Evolutionary conservation across 345 rosid species (phyloP).

Genomic region (Excoecaria agallocha): DNA sequence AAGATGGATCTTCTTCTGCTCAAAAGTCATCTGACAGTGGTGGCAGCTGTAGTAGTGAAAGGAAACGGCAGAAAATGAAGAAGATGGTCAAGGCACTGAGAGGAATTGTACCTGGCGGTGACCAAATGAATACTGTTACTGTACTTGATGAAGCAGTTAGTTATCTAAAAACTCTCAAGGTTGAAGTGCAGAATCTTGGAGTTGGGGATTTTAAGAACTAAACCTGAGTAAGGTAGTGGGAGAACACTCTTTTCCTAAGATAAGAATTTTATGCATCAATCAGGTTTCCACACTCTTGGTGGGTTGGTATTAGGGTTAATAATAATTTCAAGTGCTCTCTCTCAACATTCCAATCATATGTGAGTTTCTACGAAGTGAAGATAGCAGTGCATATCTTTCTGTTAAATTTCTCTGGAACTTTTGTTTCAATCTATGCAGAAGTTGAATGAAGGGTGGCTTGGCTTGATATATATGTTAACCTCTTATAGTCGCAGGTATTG

Average conservation of each 20-base stretch:
- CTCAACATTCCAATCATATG: slow-evolving; percentile 4
- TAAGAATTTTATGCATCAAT: neutral
- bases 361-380: neutral
- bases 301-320: slow-evolving; percentile 8
- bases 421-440: neutral
- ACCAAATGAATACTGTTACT: slow-evolving; percentile 61
- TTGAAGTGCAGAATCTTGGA: slow-evolving; percentile 73
- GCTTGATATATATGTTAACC: slow-evolving; percentile 7
- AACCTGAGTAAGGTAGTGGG: slow-evolving; percentile 21
- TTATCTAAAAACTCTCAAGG: slow-evolving; percentile 76
- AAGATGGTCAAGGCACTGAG: slow-evolving; percentile 70
- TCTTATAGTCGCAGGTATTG: slow-evolving; percentile 13
- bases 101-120: slow-evolving; percentile 72
- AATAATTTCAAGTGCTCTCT: slow-evolving; percentile 5
- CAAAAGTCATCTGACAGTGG: slow-evolving; percentile 38
- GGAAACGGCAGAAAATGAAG: slow-evolving; percentile 64
- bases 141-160: slow-evolving; percentile 83
- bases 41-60: slow-evolving; percentile 44
- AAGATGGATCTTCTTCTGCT: slow-evolving; percentile 34
- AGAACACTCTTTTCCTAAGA: slow-evolving; percentile 7
- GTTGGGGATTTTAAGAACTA: slow-evolving; percentile 45
- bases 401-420: neutral
- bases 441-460: neutral
- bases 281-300: slow-evolving; percentile 6
- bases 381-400: neutral